Percentiles rank a stretch among this genome's conserved stretches.
These are phyloP conservation scores for Cylindrodendrum hubeiense DNA, from an alignment of 2,329 filamentous ascomycete genomes.

Conservation along the genomic window DNA sequence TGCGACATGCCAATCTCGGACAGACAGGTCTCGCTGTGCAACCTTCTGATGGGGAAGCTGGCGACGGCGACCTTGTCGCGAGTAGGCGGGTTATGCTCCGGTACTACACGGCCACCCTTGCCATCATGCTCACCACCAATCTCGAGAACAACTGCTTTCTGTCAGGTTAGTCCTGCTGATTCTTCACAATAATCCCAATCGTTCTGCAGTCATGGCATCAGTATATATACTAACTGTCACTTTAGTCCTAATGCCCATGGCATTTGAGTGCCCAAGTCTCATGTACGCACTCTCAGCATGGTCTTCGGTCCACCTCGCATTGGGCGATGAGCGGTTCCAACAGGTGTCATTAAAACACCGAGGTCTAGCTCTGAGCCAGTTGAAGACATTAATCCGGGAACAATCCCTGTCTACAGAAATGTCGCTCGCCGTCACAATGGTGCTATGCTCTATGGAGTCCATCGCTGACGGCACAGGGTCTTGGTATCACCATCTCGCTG, in stretches of 20 bases:
- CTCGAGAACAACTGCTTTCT: slow-evolving; percentile 36
- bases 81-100: slow-evolving; percentile 33
- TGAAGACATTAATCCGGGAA: too few species aligned
- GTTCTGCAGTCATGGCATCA: too few species aligned
- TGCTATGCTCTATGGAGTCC: slow-evolving; percentile 40
- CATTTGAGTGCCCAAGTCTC: slow-evolving; percentile 35
- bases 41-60: too few species aligned
- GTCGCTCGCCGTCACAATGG: slow-evolving; percentile 38
- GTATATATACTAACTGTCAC: not conserved
- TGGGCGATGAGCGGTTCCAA: slow-evolving; percentile 29
- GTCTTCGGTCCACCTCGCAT: slow-evolving; percentile 36
- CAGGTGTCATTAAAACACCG: slow-evolving; percentile 31
- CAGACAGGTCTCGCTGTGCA: too few species aligned
- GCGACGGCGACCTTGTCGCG: slow-evolving; percentile 14
- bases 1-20: too few species aligned
- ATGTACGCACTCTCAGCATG: slow-evolving; percentile 36
- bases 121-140: slow-evolving; percentile 29
- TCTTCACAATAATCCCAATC: too few species aligned
- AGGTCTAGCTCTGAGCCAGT: slow-evolving; percentile 26
- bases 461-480: slow-evolving; percentile 31
- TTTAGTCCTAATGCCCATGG: slow-evolving; percentile 36
- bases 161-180: slow-evolving; percentile 28
- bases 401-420: slow-evolving; percentile 33
- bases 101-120: slow-evolving; percentile 31
- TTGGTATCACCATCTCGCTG: slow-evolving; percentile 36